Base-by-base conservation (phyloP, 2,329 filamentous ascomycete genomes). In the Paecilomyces niveus region DNA sequence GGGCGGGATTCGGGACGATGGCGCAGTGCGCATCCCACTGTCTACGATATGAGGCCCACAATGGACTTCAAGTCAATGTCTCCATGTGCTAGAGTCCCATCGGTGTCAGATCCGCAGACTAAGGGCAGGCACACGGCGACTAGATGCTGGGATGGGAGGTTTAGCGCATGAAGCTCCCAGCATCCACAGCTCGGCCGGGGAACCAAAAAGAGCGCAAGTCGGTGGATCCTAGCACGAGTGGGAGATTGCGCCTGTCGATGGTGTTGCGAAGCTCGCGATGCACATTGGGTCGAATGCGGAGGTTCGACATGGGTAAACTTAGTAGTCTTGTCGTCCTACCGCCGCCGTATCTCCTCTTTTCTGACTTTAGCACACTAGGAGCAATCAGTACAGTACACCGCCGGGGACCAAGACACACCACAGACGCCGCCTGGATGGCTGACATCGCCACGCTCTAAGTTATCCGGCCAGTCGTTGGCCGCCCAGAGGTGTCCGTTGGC, bases 221-320 rank as follows among this genome's bases (percentile, higher is more conserved):
- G 58, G 64, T 66, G 63, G 64, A 57, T 62, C 60, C 60, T 60
- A 63, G 62, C 63, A 67, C 63, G 64, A 67, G 64, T 63, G 61
- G 62, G 58, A 59, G 33, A 55, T 55, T 35, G 29, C 15, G 53
- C 53, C 53, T 29, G 32, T 54, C 53, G 32, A 55, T 26, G 54
- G 31, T 55, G 33, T 35, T 33, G 53, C 31, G 18, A 29, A 45
- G 18, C 33, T 18, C 13, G 29, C 31, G 33, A 32, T 55, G 50
- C 35, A 22, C 54, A 45, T 22, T 35, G 54, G 54, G 21, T 45
- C 39, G 35, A 55, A 55, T 64, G 61, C 61, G 57, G 32, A 29
- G 39, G 22, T 35, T 24, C 31, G 33, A 24, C 31, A 15, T 22
- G 21, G 54, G 32, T 35, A 24, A 5, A 21, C 3, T 32, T n/a